Base-by-base conservation (phyloP, 2,329 filamentous ascomycete genomes). In the Fusarium longipes region DNA sequence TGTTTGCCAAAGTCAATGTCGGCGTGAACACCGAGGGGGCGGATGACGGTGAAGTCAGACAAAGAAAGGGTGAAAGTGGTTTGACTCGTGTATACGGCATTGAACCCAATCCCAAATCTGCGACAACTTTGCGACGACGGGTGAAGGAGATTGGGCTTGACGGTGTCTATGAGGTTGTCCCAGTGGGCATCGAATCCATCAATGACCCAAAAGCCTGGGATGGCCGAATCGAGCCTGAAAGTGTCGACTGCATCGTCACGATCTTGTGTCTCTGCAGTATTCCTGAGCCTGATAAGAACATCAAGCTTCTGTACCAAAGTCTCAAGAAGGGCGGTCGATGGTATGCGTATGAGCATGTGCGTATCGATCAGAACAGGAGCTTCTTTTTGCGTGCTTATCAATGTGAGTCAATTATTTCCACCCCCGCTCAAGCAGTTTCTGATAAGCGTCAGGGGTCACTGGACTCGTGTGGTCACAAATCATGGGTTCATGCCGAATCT, bases 251-350 rank as follows among this genome's bases (percentile, higher is more conserved):
- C 74, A 84, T 90, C 57, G 85, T 90, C 44, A 84, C 86, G 4
- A 77, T 90, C 25, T 78, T 89, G 53, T 89, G 87, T 54, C 79
- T 90, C 30, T 91, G 88, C 79, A 86, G 85, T 68, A 88, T 90
- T 49, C 88, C 88, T 0, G 83, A 87, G 5, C 87, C 86, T 5
- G 78, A 85, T 70, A 77, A 78, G 67, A 86, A 89, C 60, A 82
- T 88, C 61, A 76, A 76, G 57, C 82, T 84, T 64, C 75, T 90
- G 29, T 89, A 89, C 73, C 76, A 79, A 30, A 83, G 84, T 51
- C 79, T 90, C 60, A 89, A 87, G 76, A 83, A 85, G 7, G 88
- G 88, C 7, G 88, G 88, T 0, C 78, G 83, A 35, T 89, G 87
- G 87, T 87, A 88, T 63, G 82, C 87, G 1, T 89, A 84, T 67